phyloP scores from a whole-genome alignment of 2,329 filamentous ascomycete genomes.

The Dactylellina cionopaga region DNA sequence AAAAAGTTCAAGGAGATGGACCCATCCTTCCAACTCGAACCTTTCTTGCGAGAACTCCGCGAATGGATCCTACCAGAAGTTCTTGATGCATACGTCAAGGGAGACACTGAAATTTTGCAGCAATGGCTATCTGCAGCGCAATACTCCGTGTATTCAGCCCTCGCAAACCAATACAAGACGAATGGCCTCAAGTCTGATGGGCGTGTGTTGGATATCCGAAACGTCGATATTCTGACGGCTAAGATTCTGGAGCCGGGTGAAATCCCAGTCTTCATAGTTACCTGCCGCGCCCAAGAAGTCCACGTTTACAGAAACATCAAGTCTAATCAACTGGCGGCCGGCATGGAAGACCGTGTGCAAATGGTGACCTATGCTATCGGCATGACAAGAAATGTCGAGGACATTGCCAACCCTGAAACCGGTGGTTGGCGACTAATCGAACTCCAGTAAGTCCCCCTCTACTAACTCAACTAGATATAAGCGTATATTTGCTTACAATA shows the following conservation, averaged over 20 bases:
- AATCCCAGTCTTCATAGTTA: slow-evolving; percentile 95
- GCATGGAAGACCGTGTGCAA: slow-evolving; percentile 99
- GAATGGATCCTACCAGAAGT: slow-evolving; percentile 98
- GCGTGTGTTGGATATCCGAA: slow-evolving; percentile 91
- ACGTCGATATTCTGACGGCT: slow-evolving; percentile 86
- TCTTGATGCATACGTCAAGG: slow-evolving; percentile 96
- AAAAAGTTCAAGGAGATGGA: slow-evolving; percentile 98
- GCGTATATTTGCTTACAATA: not conserved
- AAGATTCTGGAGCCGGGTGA: slow-evolving; percentile 85
- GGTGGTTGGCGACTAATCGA: slow-evolving; percentile 97
- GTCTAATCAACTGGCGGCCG: slow-evolving; percentile 85
- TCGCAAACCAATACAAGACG: slow-evolving; percentile 94
- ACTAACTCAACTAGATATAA: not conserved
- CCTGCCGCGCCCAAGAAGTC: slow-evolving; percentile 94
- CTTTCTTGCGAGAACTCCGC: slow-evolving; percentile 92
- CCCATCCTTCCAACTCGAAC: slow-evolving; percentile 90
- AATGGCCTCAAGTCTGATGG: slow-evolving; percentile 94
- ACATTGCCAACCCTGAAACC: slow-evolving; percentile 96
- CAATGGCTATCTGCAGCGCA: slow-evolving; percentile 96
- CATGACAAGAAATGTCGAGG: slow-evolving; percentile 90
- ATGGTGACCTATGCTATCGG: slow-evolving; percentile 98
- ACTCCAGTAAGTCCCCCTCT: slow-evolving; percentile 70
- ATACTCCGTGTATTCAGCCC: slow-evolving; percentile 94
- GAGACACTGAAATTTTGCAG: slow-evolving; percentile 87
- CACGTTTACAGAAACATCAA: slow-evolving; percentile 96